A percentile compares a stretch with the other conserved stretches of the same genome.
Conservation (phyloP, 1,284 basidiomycete genomes). For the Ganoderma sinense region DNA sequence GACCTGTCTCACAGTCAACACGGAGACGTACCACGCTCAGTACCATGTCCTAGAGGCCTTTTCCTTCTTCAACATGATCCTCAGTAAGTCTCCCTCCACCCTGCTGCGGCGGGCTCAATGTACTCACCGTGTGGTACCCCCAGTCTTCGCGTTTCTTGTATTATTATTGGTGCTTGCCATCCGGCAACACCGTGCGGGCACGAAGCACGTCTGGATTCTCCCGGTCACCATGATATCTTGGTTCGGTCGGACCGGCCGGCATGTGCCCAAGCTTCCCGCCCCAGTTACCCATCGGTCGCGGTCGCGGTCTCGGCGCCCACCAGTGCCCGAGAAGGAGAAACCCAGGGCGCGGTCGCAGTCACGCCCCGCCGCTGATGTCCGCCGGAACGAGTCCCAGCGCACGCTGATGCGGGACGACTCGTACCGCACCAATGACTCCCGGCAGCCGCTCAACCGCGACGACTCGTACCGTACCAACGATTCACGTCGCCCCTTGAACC, state of each 20-base stretch:
- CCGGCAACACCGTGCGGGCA: constrained; percentile 68
- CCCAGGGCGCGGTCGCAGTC: constrained; percentile 24
- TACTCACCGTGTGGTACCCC: constrained; percentile 27
- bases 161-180: constrained; percentile 70
- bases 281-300: constrained; percentile 44
- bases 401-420: constrained; percentile 30
- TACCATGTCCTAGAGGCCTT: constrained; percentile 82
- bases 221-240: constrained; percentile 77
- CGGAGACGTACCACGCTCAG: constrained; percentile 81
- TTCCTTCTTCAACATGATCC: constrained; percentile 75
- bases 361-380: constrained; percentile 28
- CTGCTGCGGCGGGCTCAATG: constrained; percentile 25
- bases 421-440: constrained; percentile 27
- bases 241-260: constrained; percentile 53
- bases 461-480: constrained; percentile 16
- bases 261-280: constrained; percentile 40
- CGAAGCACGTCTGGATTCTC: constrained; percentile 75
- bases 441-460: constrained; percentile 7
- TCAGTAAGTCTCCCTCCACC: constrained; percentile 54
- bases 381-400: constrained; percentile 33
- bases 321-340: constrained; percentile 25
- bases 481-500: constrained; percentile 14
- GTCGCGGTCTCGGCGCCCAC: constrained; percentile 36
- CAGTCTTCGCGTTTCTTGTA: constrained; percentile 70
- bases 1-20: constrained; percentile 54